phyloP scores from a whole-genome alignment of 192 early-diverging fungal genomes.

The Mortierella antarctica region DNA sequence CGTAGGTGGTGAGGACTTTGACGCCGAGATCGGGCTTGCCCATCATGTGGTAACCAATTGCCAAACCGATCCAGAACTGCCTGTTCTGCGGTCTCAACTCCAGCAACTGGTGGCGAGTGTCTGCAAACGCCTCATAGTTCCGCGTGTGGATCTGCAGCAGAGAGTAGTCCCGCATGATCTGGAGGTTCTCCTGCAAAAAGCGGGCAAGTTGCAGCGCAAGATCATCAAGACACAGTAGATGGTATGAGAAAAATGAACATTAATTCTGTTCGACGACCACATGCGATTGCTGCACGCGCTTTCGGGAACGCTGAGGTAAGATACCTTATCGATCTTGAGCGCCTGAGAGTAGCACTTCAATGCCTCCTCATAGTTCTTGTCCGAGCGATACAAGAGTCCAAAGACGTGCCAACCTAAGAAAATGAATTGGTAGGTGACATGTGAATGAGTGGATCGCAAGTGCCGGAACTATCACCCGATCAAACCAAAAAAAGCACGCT shows the following conservation, averaged over 20 bases:
- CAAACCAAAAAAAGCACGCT: no score
- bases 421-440: neutral
- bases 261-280: neutral
- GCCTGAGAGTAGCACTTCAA: constrained; percentile 92
- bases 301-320: neutral
- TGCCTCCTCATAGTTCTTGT: constrained; percentile 94
- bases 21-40: constrained; percentile 81
- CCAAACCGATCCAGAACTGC: constrained; percentile 88
- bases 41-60: constrained; percentile 84
- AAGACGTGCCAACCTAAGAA: constrained; percentile 92
- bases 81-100: constrained; percentile 74
- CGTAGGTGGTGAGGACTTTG: constrained; percentile 75
- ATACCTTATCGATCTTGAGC: constrained; percentile 82
- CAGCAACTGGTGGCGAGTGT: constrained; percentile 76
- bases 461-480: neutral
- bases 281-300: constrained; percentile 1
- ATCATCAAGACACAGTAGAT: neutral
- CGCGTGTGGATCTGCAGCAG: constrained; percentile 89
- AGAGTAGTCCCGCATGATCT: constrained; percentile 92
- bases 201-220: neutral
- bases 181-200: constrained; percentile 81
- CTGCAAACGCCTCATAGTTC: constrained; percentile 85
- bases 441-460: neutral
- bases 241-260: neutral
- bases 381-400: constrained; percentile 90